Evolutionary conservation across 352 stramenopile genomes (phyloP).

Genomic region (Phytophthora fragariaefolia): DNA sequence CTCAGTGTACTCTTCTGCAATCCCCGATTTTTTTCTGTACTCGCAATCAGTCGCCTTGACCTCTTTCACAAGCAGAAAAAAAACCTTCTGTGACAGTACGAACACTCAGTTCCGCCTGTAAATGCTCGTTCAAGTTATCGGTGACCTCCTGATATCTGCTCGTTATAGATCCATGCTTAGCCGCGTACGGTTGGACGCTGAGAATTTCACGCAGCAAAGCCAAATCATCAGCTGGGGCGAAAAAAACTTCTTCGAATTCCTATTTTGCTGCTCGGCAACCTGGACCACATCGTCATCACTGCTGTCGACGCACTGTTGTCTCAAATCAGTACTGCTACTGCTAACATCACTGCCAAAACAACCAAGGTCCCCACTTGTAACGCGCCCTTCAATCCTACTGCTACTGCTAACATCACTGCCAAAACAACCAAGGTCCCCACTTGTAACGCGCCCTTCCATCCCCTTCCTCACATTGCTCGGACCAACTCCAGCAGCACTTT

Average conservation of each 20-base stretch:
- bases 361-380: neutral
- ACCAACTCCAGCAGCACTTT: neutral
- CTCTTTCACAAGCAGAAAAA: neutral
- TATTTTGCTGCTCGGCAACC: neutral
- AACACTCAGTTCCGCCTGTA: neutral
- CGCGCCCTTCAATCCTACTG: neutral
- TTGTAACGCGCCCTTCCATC: neutral
- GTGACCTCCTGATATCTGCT: neutral
- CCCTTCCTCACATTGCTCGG: neutral
- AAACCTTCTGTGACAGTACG: neutral
- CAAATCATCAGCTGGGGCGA: neutral
- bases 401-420: neutral
- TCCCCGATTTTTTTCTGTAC: slow-evolving; percentile 9
- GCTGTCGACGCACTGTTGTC: neutral
- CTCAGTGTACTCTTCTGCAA: neutral
- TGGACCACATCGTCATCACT: neutral
- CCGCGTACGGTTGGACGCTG: neutral
- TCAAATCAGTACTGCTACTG: neutral
- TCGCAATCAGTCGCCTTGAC: neutral
- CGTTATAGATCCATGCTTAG: neutral
- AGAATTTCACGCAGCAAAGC: neutral
- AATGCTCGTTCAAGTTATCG: neutral
- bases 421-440: neutral
- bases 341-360: neutral
- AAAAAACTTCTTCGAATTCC: neutral